Base-by-base conservation (phyloP, 2,329 filamentous ascomycete species). In the Fusarium chaquense region DNA sequence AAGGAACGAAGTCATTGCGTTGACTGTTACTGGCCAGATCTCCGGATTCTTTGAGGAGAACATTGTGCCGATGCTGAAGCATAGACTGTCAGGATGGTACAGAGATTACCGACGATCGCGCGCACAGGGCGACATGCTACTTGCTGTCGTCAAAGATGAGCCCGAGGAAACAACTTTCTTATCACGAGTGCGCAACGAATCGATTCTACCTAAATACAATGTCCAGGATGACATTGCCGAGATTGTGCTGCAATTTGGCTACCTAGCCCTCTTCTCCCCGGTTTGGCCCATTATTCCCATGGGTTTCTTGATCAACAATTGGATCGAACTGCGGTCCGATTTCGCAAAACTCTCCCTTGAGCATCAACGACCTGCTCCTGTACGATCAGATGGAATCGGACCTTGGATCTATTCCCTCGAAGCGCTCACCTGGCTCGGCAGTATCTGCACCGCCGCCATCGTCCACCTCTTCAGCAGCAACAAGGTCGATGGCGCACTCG, bases 311-410 rank as follows among this genome's bases (percentile, higher is more conserved):
- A 79, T 92, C 76, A 93, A 93, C 78, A 91, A 93, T 80, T 92
- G 91, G 90, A 81, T 94, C 58, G 91, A 94, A 77, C 83, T 94
- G 12, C 90, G 91, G 12, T 90, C 91, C 4, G 91, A 94, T 73
- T 91, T 92, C 46, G 86, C 92, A 79, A 94, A 93, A 75, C 91
- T 94, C 58, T 92, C 89, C 67, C 83, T 89, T 26, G 90, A 93
- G 75, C 91, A 91, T 81, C 89, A 90, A 66, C 87, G 92, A 1
- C 92, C 91, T 0, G 87, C 85, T 0, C 91, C 91, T 0, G 86
- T 86, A 68, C 88, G 91, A 8, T 85, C 90, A 1, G 91, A 93
- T 74, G 90, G 89, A 6, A 93, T 94, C 66, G 91, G 91, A 0
- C 91, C 91, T 0, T 93, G 90, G 86, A 84, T 93, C 18, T 85